phyloP scores from a whole-genome alignment of 345 rosid species.

The Lepidium aucheri region DNA sequence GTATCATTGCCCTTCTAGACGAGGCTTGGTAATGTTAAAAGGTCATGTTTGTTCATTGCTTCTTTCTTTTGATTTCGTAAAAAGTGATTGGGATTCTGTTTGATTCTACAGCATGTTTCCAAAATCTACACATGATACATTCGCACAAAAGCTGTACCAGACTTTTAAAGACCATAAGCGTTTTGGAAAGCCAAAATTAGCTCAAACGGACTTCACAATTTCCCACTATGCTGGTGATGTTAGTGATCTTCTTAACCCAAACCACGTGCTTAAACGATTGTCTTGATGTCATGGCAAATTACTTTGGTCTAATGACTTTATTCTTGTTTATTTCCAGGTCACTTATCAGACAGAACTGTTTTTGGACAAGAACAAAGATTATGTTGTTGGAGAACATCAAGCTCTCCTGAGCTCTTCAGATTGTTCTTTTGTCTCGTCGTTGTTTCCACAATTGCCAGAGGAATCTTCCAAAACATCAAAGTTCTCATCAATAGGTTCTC shows the following conservation, averaged over 20 bases:
- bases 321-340: conserved; percentile 43
- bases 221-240: conserved; percentile 98
- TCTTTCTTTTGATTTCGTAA: conserved; percentile 9
- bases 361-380: conserved; percentile 95
- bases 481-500: conserved; percentile 94
- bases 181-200: conserved; percentile 85
- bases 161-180: conserved; percentile 86
- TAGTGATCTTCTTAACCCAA: conserved; percentile 28
- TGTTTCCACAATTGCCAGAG: conserved; percentile 81
- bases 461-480: conserved; percentile 88
- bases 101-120: conserved; percentile 81
- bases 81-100: conserved; percentile 16
- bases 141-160: conserved; percentile 92
- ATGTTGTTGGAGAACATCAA: conserved; percentile 93
- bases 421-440: conserved; percentile 74
- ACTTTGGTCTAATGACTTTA: conserved; percentile 10
- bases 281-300: background rate
- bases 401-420: conserved; percentile 68
- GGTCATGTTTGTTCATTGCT: conserved; percentile 3
- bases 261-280: background rate
- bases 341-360: conserved; percentile 93
- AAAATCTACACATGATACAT: conserved; percentile 93
- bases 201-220: conserved; percentile 88
- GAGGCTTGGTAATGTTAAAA: conserved; percentile 80
- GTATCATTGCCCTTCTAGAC: conserved; percentile 96